Evolutionary conservation across 225 moss, liverwort and hornwort genomes (phyloP).

Genomic region (Anthoceros angustus): DNA sequence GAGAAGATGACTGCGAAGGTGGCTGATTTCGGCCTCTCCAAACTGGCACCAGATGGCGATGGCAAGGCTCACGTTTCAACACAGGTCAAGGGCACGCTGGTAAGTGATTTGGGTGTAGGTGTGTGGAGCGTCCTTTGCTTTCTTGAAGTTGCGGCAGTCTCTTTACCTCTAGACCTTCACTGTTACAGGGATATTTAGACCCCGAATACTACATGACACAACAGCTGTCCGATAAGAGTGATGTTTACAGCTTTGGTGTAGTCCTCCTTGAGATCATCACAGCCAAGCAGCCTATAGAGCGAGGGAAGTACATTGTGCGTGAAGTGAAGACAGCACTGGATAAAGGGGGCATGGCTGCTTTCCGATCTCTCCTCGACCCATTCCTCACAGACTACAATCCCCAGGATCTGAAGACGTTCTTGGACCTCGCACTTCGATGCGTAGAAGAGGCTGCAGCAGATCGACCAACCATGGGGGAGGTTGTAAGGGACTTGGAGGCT

Average conservation of each 20-base stretch:
- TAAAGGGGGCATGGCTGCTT: conserved; percentile 25
- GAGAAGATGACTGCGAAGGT: background rate
- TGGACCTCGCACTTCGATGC: conserved; percentile 35
- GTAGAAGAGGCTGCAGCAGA: conserved; percentile 34
- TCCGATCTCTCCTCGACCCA: conserved; percentile 43
- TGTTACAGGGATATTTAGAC: conserved; percentile 62
- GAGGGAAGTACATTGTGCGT: conserved; percentile 48
- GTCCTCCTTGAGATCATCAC: conserved; percentile 62
- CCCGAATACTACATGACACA: conserved; percentile 74
- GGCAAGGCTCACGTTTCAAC: conserved; percentile 28
- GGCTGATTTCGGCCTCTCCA: background rate
- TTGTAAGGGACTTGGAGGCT: conserved; percentile 50
- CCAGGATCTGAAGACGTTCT: conserved; percentile 27
- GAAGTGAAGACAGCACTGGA: conserved; percentile 31
- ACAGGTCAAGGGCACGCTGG: conserved; percentile 83
- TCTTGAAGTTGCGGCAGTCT: background rate
- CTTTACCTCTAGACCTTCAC: background rate
- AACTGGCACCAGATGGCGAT: conserved; percentile 51
- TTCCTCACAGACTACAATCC: conserved; percentile 15
- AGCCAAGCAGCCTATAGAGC: conserved; percentile 31
- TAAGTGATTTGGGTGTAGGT: conserved; percentile 12
- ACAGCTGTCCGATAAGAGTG: conserved; percentile 65
- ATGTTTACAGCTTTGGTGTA: conserved; percentile 85
- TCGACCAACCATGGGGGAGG: conserved; percentile 49
- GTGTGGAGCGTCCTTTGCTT: too few species aligned